Evolutionary conservation across 2,329 filamentous ascomycete genomes (phyloP), one percentile per base, ranked within the genome.

Genomic region (Aurifilum marmelostoma): DNA sequence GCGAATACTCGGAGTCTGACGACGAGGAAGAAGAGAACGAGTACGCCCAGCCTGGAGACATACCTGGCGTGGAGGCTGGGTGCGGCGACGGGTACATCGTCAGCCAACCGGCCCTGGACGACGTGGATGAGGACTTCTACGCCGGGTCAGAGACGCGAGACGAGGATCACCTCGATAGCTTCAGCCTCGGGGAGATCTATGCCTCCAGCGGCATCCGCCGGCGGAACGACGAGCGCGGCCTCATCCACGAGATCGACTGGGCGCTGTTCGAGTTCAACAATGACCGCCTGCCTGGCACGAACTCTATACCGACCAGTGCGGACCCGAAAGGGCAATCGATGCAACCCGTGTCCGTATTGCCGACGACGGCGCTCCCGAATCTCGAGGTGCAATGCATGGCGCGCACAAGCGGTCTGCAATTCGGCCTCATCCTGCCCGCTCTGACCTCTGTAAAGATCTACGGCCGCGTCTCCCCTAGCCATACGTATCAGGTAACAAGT

Each of bases 241-340:
- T 97, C 32, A 84, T 92, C 7, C 95, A 97, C 77, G 95, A 98
- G 78, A 94, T 98, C 59, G 95, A 98, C 78, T 98, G 95, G 95
- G 94, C 94, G 0, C 83, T 98, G 2, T 94, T 98, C 74, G 89
- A 92, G 73, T 92, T 98, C 72, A 83, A 91, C 14, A 84, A 90
- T 4, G 86, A 90, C 14, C 88, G 95, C 1, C 82, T 90, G 18
- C 92, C 95, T 3, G 83, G 86, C 0, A 86, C 88, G 69, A 97
- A 97, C 74, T 80, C 87, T 14, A 90, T 97, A 29, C 88, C 88
- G 2, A 73, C 74, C 66, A 71, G 66, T 63, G 62, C 63, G 11
- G 72, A n/a, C 21, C 6, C 58, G 7, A 39, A 47, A 18, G 75
- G 78, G 2, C 50, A 80, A 65, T 78, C 77, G 67, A 74, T 88